phyloP scores from a whole-genome alignment of 257 asterid species.

The Solanum paucissectum region DNA sequence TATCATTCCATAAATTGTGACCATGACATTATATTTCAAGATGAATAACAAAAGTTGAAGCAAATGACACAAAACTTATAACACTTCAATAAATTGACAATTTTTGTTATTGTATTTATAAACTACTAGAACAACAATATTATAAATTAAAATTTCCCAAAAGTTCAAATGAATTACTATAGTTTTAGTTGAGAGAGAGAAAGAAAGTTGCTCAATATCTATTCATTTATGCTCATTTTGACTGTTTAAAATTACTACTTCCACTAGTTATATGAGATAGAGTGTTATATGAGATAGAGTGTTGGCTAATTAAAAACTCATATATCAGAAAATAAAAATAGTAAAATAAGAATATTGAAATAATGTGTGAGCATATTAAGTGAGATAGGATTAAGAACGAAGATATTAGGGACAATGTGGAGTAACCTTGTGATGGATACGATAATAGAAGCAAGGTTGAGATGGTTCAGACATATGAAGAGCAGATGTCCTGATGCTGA shows the following conservation, averaged over 20 bases:
- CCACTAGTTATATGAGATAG: neutral
- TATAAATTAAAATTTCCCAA: neutral
- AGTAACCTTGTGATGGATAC: neutral
- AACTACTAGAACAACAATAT: neutral
- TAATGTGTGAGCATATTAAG: neutral
- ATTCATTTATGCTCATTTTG: neutral
- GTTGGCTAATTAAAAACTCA: neutral
- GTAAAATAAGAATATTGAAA: neutral
- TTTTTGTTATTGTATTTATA: neutral
- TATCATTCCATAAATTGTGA: too few species aligned
- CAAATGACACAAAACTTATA: neutral
- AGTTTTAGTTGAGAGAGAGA: neutral
- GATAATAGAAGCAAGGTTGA: neutral
- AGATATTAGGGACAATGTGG: neutral
- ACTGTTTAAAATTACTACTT: neutral
- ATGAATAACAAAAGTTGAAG: neutral
- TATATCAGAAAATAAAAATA: neutral
- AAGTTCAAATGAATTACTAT: neutral
- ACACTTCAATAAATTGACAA: neutral
- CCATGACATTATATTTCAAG: too few species aligned
- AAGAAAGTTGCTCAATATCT: neutral
- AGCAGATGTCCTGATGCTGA: neutral
- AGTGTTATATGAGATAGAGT: too few species aligned
- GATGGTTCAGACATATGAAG: neutral
- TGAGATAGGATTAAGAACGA: neutral